Conservation (phyloP, 768 basidiomycete genomes). For the Leccinum subgranulosum region DNA sequence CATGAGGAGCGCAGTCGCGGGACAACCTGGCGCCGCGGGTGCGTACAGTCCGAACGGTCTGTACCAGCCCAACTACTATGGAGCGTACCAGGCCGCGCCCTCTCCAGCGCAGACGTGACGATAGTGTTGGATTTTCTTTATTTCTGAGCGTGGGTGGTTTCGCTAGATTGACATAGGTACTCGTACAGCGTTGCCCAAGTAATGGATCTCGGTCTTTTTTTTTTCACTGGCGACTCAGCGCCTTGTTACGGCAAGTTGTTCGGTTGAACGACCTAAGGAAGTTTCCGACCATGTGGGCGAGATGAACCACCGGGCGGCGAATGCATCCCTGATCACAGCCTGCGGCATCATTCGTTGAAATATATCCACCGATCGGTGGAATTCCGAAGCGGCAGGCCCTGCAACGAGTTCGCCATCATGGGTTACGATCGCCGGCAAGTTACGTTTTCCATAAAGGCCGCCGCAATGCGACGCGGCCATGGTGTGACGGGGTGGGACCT, state of each 20-base stretch:
- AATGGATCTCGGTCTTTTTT: slow-evolving; percentile 9
- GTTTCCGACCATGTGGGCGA: not conserved
- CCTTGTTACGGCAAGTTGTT: not conserved
- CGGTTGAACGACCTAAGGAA: not conserved
- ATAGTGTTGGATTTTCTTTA: not conserved
- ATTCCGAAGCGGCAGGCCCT: not conserved
- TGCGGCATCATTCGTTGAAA: not conserved
- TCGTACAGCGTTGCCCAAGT: slow-evolving; percentile 12
- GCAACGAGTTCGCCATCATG: not conserved
- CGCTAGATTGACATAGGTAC: slow-evolving; percentile 21
- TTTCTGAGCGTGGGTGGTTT: not conserved
- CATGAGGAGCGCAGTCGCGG: too few relatives aligned
- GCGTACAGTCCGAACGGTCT: too few relatives aligned
- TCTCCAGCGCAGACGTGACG: slow-evolving; percentile 31
- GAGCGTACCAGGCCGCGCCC: slow-evolving; percentile 30
- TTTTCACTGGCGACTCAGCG: not conserved
- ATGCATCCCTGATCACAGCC: not conserved
- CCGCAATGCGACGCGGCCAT: not conserved
- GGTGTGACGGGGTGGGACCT: too few relatives aligned
- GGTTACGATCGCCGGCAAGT: not conserved
- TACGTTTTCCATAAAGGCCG: not conserved
- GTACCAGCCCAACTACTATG: slow-evolving; percentile 33
- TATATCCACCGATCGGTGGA: not conserved
- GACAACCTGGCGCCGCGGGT: too few relatives aligned
- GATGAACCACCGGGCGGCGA: not conserved